Percentiles rank a stretch among this genome's conserved stretches.
Evolutionary conservation across 345 rosid species (phyloP).

Genomic region (Luvunga scandens): DNA sequence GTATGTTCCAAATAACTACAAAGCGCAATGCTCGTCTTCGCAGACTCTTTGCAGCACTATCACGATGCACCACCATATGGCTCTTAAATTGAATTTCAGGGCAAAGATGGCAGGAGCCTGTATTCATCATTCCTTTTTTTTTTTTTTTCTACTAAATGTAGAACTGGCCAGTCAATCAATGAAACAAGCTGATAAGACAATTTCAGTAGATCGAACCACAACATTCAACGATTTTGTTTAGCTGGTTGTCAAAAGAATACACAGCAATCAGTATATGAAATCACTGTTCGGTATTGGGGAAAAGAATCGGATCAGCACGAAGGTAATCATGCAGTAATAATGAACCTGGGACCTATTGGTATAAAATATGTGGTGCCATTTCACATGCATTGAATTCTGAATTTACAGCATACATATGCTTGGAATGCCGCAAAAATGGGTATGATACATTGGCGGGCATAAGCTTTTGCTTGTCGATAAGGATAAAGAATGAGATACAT

Average conservation of each 20-base stretch:
- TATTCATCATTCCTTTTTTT: no score
- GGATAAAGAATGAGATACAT: slow-evolving; percentile 21
- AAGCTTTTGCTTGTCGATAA: slow-evolving; percentile 17
- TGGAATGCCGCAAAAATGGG: slow-evolving; percentile 18
- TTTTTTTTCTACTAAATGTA: not conserved
- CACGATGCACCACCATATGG: no score
- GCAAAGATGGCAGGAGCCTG: no score
- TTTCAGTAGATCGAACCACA: no score
- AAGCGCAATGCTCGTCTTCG: no score
- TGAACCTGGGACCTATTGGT: slow-evolving; percentile 12
- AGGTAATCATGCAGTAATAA: slow-evolving; percentile 4
- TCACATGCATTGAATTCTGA: slow-evolving; percentile 16
- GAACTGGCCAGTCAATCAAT: not conserved
- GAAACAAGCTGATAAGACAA: not conserved
- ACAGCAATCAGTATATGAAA: not conserved
- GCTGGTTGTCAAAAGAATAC: not conserved
- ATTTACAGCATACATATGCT: slow-evolving; percentile 14
- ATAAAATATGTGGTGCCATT: slow-evolving; percentile 23
- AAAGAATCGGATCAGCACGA: not conserved
- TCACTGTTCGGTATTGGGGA: not conserved
- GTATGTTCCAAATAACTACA: no score
- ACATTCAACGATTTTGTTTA: not conserved
- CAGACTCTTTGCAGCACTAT: no score
- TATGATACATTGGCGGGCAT: slow-evolving; percentile 26
- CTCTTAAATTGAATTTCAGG: no score